These are phyloP conservation scores for Phytopythium aichiense DNA, from an alignment of 352 stramenopile species.

Conservation along the genomic window DNA sequence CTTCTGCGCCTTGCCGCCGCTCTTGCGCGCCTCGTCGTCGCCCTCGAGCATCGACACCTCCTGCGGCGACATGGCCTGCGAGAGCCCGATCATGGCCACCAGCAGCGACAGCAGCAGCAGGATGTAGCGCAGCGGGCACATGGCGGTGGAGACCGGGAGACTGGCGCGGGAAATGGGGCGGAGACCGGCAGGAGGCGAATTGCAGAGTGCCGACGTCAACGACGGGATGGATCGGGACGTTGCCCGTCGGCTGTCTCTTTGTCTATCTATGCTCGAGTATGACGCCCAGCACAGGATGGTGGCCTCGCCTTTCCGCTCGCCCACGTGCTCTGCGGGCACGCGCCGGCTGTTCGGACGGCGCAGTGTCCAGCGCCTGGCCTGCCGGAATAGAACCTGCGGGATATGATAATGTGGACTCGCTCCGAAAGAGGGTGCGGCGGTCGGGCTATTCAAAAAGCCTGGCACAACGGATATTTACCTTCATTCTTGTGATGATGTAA, in stretches of 20 bases:
- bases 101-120: slow-evolving; percentile 79
- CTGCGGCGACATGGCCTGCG: slow-evolving; percentile 72
- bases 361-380: slow-evolving; percentile 1
- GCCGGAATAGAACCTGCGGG: not conserved
- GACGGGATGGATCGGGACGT: too few relatives aligned
- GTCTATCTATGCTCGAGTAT: too few relatives aligned
- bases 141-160: slow-evolving; percentile 9
- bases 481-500: not conserved
- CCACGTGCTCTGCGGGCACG: slow-evolving; percentile 2
- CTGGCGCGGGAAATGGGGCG: not conserved
- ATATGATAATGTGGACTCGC: not conserved
- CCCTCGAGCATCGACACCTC: slow-evolving; percentile 52
- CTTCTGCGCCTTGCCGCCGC: slow-evolving; percentile 34
- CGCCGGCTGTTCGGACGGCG: not conserved
- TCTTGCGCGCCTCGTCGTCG: slow-evolving; percentile 59
- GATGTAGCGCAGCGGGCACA: slow-evolving; percentile 87
- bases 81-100: slow-evolving; percentile 79
- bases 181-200: slow-evolving; percentile 10
- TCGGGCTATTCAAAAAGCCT: not conserved
- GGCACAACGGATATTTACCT: not conserved
- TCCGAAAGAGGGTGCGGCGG: not conserved
- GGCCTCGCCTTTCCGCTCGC: slow-evolving; percentile 1
- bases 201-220: slow-evolving; percentile 14
- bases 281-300: too few relatives aligned
- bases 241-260: too few relatives aligned